Base-by-base conservation (phyloP, 169 alveolate species). In the Eimeria brunetti region DNA sequence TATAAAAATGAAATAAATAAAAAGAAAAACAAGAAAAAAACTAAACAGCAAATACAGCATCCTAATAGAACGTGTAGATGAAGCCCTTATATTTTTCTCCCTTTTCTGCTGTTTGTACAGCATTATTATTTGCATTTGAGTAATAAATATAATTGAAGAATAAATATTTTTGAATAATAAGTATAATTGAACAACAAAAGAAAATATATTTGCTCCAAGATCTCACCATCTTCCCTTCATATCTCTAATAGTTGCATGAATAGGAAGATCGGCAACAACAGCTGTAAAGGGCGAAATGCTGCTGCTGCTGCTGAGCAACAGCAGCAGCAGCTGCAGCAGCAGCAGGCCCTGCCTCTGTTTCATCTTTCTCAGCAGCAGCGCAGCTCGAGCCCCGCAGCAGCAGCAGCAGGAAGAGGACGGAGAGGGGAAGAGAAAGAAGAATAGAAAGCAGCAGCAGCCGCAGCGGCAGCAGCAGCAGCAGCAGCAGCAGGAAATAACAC, bases 201-300 rank as follows among this genome's bases (percentile, higher is more conserved):
- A 51, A 51, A 12, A 5, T 27, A 4, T 27, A 12, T 27, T 24
- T 62, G n/a, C n/a, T n/a, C n/a, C n/a, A n/a, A n/a, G 24, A 16
- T 44, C 95, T 94, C 88, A 94, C 97, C 97, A 88, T 58, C 67
- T 64, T 41, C 96, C 94, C 73, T 95, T 94, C 78, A 94, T 44
- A 96, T 94, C 96, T 3, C 24, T 30, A 27, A 94, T 91, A 1
- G 97, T 95, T 27, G 95, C 97, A 89, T 96, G 97, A 64, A 96
- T 95, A 18, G 97, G 97, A 41, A 96, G 83, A 41, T 96, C 97
- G 27, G 92, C 96, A 5, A n/a, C 22, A 14, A 41, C 94, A 33
- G 51, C 36, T 46, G 18, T 18, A 27, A 36, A 36, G 41, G 80
- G n/a, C 69, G 20, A n/a, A 46, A 20, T 27, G 76, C 75, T 22